phyloP scores from a whole-genome alignment of 257 asterid species.

The Leptodermis oblonga region DNA sequence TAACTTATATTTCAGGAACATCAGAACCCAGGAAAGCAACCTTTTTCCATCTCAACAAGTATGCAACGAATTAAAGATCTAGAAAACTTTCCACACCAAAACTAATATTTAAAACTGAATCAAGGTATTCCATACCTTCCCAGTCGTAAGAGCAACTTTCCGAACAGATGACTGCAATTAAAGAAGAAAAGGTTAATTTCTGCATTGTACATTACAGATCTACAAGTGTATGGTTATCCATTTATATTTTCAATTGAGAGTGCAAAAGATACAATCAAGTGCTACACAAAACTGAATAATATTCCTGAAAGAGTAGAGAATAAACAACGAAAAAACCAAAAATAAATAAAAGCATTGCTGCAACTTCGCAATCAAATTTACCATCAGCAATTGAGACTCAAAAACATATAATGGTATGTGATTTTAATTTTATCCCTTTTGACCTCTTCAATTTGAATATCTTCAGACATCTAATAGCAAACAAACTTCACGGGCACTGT shows the following conservation, averaged over 20 bases:
- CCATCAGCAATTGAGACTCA: no score
- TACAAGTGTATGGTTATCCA: not conserved
- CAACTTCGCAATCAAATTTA: not conserved
- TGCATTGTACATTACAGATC: not conserved
- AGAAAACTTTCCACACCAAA: not conserved
- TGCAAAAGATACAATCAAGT: not conserved
- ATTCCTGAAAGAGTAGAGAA: not conserved
- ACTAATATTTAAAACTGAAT: not conserved
- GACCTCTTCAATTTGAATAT: no score
- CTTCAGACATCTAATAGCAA: no score
- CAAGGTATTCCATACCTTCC: constrained; percentile 47
- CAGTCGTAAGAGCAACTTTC: constrained; percentile 69
- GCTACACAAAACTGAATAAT: not conserved
- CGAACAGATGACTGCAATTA: constrained; percentile 87
- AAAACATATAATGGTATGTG: no score
- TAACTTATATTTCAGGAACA: not conserved
- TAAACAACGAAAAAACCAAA: not conserved
- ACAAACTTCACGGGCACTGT: no score
- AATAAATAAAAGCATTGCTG: not conserved
- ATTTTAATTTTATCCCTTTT: no score
- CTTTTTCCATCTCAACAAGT: not conserved
- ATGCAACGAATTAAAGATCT: not conserved
- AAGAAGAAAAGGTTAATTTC: constrained; percentile 4
- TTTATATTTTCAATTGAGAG: not conserved
- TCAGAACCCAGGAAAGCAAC: not conserved